These are phyloP conservation scores for Monosporozyma aerobia DNA, from an alignment of 805 yeast species.

Conservation along the genomic window DNA sequence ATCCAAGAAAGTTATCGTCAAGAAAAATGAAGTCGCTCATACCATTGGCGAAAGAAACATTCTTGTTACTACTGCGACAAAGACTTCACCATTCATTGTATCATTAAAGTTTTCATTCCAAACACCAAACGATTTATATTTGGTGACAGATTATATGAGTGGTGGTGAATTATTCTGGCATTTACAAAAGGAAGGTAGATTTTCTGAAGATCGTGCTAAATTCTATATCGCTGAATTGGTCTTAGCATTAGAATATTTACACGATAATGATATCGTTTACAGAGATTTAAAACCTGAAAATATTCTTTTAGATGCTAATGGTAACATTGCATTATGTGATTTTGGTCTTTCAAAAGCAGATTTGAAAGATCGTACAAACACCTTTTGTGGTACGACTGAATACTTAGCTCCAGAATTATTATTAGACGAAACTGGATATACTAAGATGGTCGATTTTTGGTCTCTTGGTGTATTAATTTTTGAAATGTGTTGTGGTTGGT, in stretches of 20 bases:
- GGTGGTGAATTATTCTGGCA: constrained; percentile 98
- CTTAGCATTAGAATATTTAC: constrained; percentile 86
- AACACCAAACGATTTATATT: constrained; percentile 83
- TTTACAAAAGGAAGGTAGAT: constrained; percentile 91
- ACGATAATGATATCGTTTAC: constrained; percentile 91
- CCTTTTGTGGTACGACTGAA: constrained; percentile 98
- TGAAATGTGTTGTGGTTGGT: constrained; percentile 99
- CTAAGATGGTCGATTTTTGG: constrained; percentile 99
- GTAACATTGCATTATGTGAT: constrained; percentile 95
- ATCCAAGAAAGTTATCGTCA: constrained; percentile 88
- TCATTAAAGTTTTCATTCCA: constrained; percentile 94
- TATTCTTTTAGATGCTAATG: constrained; percentile 89
- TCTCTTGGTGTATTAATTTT: constrained; percentile 92
- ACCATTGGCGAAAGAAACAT: constrained; percentile 96
- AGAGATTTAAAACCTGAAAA: constrained; percentile 97
- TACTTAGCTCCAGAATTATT: constrained; percentile 95
- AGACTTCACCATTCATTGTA: constrained; percentile 87
- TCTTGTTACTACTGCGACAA: constrained; percentile 81
- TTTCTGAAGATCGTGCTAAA: constrained; percentile 87
- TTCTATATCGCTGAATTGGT: constrained; percentile 95
- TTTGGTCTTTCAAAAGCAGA: constrained; percentile 95
- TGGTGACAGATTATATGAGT: constrained; percentile 95
- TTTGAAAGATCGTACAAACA: constrained; percentile 81
- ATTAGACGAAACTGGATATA: constrained; percentile 91
- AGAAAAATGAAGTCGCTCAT: constrained; percentile 95